phyloP scores from a whole-genome alignment of 2,329 filamentous ascomycete species.

The Trichophyton mentagrophytes region DNA sequence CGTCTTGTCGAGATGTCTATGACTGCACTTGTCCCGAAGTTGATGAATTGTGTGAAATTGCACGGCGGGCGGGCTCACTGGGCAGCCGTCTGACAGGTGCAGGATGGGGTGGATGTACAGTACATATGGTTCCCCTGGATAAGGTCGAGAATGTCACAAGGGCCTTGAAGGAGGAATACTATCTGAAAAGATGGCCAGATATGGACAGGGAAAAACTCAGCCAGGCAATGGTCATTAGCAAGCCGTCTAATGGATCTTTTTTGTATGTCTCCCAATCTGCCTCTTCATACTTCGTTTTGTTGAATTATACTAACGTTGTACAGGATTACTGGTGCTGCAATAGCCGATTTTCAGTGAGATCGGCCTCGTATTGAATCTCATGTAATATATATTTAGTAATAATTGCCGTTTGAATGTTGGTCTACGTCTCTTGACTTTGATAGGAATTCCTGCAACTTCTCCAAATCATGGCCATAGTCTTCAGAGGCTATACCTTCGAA shows the following conservation, averaged over 20 bases:
- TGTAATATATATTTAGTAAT: not conserved
- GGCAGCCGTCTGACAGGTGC: constrained; percentile 82
- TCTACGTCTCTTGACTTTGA: not conserved
- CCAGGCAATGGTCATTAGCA: constrained; percentile 75
- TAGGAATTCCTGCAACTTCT: not conserved
- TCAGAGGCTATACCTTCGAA: too few species aligned
- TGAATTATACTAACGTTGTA: not conserved
- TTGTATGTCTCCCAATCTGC: constrained; percentile 21
- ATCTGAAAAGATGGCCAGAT: constrained; percentile 55
- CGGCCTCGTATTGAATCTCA: not conserved
- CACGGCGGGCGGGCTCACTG: constrained; percentile 63
- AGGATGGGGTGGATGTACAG: constrained; percentile 92
- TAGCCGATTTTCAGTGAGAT: constrained; percentile 18
- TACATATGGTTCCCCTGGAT: constrained; percentile 77
- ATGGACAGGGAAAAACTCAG: constrained; percentile 60
- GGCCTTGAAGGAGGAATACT: constrained; percentile 73
- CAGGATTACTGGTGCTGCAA: constrained; percentile 28
- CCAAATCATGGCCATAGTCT: not conserved
- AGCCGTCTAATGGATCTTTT: constrained; percentile 45
- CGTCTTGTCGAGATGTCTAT: constrained; percentile 73
- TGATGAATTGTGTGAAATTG: constrained; percentile 76
- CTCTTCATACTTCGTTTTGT: not conserved
- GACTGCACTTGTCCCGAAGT: constrained; percentile 88
- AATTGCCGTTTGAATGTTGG: not conserved
- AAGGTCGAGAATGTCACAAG: constrained; percentile 66